A percentile compares a stretch with the other conserved stretches of the same genome.
Evolutionary conservation across 2,329 filamentous ascomycete species (phyloP).

Genomic region (Colletotrichum horii): DNA sequence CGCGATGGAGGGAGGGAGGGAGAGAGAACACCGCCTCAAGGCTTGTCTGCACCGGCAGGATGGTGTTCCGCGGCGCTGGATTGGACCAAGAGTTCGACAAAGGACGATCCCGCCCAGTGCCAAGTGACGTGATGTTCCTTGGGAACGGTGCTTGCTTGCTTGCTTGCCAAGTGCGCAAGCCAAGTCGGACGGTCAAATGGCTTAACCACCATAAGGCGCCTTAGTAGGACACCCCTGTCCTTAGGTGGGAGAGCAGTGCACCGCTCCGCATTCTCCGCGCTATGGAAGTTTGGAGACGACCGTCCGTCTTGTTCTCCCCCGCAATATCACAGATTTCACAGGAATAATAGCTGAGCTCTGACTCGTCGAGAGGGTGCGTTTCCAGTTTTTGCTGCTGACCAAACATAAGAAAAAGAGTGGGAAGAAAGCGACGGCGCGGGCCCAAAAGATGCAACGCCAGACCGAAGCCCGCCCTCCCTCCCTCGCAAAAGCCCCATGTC

Average conservation of each 20-base stretch:
- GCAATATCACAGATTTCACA: neutral
- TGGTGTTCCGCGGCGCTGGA: neutral
- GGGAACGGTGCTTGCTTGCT: neutral
- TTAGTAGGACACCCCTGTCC: neutral
- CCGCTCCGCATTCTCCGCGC: constrained; percentile 16
- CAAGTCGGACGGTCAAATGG: neutral
- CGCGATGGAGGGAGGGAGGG: neutral
- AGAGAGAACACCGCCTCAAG: neutral
- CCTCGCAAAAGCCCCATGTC: neutral
- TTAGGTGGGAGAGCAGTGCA: neutral
- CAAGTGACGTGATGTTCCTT: constrained; percentile 3
- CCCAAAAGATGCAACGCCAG: neutral
- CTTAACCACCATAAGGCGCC: neutral
- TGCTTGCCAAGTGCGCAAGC: constrained; percentile 1
- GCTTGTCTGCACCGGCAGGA: constrained; percentile 7
- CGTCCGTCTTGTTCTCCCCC: neutral
- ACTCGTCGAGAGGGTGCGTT: neutral
- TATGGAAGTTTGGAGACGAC: constrained; percentile 8
- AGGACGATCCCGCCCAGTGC: neutral
- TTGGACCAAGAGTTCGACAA: constrained; percentile 1
- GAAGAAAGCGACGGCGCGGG: too few relatives aligned
- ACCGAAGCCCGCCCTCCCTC: too few relatives aligned
- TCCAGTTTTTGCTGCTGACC: neutral
- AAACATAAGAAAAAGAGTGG: neutral
- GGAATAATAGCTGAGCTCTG: neutral